Conservation (phyloP, 2,329 filamentous ascomycete species). For the Fusarium circinatum region DNA sequence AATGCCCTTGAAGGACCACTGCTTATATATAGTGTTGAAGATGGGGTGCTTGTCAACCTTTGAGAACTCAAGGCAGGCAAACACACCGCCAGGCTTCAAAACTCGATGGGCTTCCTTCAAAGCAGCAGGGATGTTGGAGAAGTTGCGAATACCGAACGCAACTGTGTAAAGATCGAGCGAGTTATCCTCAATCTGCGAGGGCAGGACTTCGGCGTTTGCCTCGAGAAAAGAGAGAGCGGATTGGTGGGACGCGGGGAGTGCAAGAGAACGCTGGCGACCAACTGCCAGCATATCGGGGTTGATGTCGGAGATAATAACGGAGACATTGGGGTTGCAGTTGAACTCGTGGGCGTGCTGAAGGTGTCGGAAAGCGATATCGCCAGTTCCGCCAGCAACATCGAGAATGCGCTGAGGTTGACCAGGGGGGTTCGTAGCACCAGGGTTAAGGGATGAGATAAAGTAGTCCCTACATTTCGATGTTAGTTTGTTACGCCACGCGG, state of each 20-base stretch:
- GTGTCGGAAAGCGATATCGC: constrained; percentile 97
- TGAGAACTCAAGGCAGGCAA: constrained; percentile 95
- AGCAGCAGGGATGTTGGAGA: constrained; percentile 88
- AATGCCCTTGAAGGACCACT: constrained; percentile 95
- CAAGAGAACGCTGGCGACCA: constrained; percentile 79
- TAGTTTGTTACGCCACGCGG: neutral
- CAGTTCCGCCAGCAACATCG: constrained; percentile 95
- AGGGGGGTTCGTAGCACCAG: constrained; percentile 67
- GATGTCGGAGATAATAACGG: constrained; percentile 94
- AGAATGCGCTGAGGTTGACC: constrained; percentile 76
- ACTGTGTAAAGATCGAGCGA: constrained; percentile 97
- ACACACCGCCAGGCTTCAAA: constrained; percentile 92
- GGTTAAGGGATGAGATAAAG: constrained; percentile 92
- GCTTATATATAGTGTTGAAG: constrained; percentile 89
- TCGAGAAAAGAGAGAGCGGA: constrained; percentile 79
- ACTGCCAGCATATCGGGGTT: constrained; percentile 95
- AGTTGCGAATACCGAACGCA: constrained; percentile 97
- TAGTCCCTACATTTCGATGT: constrained; percentile 69
- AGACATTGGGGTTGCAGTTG: constrained; percentile 76
- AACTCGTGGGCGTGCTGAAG: constrained; percentile 90
- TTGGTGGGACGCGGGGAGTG: constrained; percentile 65
- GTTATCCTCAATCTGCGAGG: constrained; percentile 68
- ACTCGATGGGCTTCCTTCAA: constrained; percentile 87
- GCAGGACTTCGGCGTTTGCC: constrained; percentile 86
- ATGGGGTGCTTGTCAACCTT: constrained; percentile 80